A percentile compares a stretch with the other conserved stretches of the same genome.
Conservation (phyloP, 129 eudicot genomes). For the Pittosporum tobira region DNA sequence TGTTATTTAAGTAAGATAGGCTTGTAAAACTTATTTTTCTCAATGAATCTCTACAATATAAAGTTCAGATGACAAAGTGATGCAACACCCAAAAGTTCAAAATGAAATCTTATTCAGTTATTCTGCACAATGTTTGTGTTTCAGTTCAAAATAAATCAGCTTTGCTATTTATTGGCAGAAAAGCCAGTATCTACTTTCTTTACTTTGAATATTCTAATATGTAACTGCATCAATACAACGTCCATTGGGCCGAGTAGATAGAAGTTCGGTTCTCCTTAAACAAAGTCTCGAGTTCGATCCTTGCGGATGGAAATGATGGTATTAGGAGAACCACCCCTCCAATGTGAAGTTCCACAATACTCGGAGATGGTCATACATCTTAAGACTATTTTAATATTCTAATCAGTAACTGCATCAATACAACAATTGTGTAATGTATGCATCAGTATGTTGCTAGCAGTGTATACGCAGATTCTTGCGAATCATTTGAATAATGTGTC, state of each 20-base stretch:
- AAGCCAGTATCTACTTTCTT: neutral
- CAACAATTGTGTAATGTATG: constrained; percentile 21
- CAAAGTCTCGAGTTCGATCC: too few relatives aligned
- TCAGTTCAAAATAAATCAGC: neutral
- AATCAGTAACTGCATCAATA: constrained; percentile 16
- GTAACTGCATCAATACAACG: constrained; percentile 16
- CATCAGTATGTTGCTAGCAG: neutral
- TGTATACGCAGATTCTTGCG: constrained; percentile 3
- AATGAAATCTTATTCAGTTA: neutral
- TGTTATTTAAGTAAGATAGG: too few relatives aligned
- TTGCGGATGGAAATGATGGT: too few relatives aligned
- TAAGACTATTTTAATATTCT: too few relatives aligned
- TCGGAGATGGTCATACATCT: too few relatives aligned
- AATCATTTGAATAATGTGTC: constrained; percentile 4
- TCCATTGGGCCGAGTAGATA: too few relatives aligned
- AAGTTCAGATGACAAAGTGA: too few relatives aligned
- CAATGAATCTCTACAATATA: too few relatives aligned
- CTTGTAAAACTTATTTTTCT: too few relatives aligned
- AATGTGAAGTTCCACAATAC: too few relatives aligned
- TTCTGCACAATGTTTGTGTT: neutral
- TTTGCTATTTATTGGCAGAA: neutral
- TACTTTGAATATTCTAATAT: neutral
- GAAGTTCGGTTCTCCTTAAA: too few relatives aligned
- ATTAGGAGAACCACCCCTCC: too few relatives aligned
- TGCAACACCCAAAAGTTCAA: neutral